Conservation (phyloP, 1,139 yeast species). For the Saccharomyces hybrid region DNA sequence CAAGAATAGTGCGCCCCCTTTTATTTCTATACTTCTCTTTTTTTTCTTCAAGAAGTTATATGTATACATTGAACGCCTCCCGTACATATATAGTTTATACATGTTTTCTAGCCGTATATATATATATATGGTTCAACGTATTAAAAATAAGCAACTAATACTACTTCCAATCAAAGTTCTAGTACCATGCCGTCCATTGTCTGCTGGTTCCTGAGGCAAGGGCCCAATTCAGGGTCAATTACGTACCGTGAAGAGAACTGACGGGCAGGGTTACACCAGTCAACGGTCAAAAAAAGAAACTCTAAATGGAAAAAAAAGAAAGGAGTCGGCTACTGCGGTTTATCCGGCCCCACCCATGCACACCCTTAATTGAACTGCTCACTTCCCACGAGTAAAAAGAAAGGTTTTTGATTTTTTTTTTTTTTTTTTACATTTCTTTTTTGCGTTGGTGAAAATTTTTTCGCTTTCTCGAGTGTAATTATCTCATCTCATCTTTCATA, state of each 20-base stretch:
- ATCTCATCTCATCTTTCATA: background rate
- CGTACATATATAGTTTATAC: background rate
- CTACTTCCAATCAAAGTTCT: background rate
- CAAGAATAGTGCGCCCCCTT: background rate
- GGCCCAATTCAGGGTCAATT: background rate
- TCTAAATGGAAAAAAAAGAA: background rate
- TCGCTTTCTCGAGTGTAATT: background rate
- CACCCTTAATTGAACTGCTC: background rate
- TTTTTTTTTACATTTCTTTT: background rate
- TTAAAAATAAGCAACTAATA: background rate
- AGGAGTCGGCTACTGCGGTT: background rate
- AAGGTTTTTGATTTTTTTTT: constrained; percentile 1
- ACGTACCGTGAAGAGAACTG: background rate
- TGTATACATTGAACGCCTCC: background rate
- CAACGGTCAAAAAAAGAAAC: background rate
- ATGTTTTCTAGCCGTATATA: background rate
- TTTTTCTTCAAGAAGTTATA: background rate
- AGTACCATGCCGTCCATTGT: background rate
- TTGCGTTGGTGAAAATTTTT: background rate
- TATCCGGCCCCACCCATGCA: background rate
- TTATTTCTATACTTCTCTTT: constrained; percentile 1
- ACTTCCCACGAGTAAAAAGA: constrained; percentile 5
- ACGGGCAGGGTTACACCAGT: background rate
- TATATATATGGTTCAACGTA: background rate
- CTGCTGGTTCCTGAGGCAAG: background rate